Base-by-base conservation (phyloP, 768 basidiomycete species). In the Boletus rubroflammeus region DNA sequence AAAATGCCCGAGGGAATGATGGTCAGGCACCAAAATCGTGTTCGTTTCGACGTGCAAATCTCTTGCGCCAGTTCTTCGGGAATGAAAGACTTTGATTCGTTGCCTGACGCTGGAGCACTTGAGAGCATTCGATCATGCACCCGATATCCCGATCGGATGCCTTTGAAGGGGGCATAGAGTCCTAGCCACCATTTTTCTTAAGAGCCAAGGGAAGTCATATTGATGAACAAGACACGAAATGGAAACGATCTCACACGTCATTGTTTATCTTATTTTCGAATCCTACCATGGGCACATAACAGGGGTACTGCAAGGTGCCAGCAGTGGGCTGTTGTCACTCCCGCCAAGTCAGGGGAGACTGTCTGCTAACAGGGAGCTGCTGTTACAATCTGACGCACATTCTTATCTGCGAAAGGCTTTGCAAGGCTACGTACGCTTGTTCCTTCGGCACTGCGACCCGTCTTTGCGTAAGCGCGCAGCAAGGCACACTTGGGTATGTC, bases 1-100 rank as follows among this genome's bases (percentile, higher is more conserved):
- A 48, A 48, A 35, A 44, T 51, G 41, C 42, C 28, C 56, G 36
- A 41, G 34, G 8, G 19, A 53, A 59, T 36, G 35, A 58, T 35
- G 32, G 3, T 44, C 17, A 29, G 10, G n/a, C 3, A 29, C 14
- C n/a, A 7, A 54, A 25, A 46, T 11, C 38, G 26, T 13, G 29
- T 21, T 19, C 5, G 36, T 48, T 57, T 42, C 34, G 17, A 41
- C 6, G n/a, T 31, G 53, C 31, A 39, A 17, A 21, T 26, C 1
- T 19, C 50, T 52, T 53, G 28, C 36, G 17, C 5, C n/a, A 26
- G 25, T 9, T 53, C 38, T 5, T 17, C 26, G 17, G 28, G 13
- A 10, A 7, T 39, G 26, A 19, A 25, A 53, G 15, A 32, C 9
- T 9, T 15, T 25, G 21, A 21, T 2, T 19, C 34, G 28, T 14